These are phyloP conservation scores for Rosa rugosa DNA, from an alignment of 306 rosid genomes.

Conservation along the genomic window DNA sequence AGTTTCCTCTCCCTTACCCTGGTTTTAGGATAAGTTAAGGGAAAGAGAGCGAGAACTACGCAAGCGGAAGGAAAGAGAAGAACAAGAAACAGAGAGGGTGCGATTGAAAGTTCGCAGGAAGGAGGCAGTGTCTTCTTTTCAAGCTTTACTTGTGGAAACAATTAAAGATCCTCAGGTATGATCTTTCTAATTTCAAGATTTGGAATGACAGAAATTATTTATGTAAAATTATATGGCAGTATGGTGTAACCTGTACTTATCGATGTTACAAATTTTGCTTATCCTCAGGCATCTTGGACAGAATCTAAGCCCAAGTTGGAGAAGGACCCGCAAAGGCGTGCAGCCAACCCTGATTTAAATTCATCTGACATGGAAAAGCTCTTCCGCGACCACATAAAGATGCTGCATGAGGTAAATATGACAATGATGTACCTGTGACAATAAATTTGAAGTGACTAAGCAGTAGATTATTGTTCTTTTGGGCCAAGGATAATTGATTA, in stretches of 20 bases:
- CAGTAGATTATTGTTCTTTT: background rate
- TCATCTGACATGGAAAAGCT: slow-evolving; percentile 78
- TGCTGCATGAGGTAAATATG: slow-evolving; percentile 80
- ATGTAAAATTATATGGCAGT: background rate
- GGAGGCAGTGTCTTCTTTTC: slow-evolving; percentile 83
- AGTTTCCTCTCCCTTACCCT: slow-evolving; percentile 6
- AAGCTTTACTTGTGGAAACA: slow-evolving; percentile 93
- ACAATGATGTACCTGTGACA: background rate
- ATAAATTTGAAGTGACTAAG: background rate
- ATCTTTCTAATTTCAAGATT: slow-evolving; percentile 6
- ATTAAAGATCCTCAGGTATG: slow-evolving; percentile 90
- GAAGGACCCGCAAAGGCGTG: slow-evolving; percentile 91
- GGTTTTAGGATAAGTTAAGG: slow-evolving; percentile 78
- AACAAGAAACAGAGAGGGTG: slow-evolving; percentile 94
- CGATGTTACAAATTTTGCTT: background rate
- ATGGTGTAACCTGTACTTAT: background rate
- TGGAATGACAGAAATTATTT: background rate
- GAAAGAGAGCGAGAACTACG: slow-evolving; percentile 91
- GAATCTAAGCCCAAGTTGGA: slow-evolving; percentile 78
- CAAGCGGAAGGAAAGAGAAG: slow-evolving; percentile 98
- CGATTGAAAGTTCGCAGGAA: slow-evolving; percentile 82
- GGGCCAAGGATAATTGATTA: background rate
- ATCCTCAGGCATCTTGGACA: slow-evolving; percentile 83
- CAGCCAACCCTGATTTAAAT: slow-evolving; percentile 73
- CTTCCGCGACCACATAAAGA: slow-evolving; percentile 84